These are phyloP conservation scores for Hypoxylon sp. DNA, from an alignment of 2,329 filamentous ascomycete genomes.

Conservation along the genomic window DNA sequence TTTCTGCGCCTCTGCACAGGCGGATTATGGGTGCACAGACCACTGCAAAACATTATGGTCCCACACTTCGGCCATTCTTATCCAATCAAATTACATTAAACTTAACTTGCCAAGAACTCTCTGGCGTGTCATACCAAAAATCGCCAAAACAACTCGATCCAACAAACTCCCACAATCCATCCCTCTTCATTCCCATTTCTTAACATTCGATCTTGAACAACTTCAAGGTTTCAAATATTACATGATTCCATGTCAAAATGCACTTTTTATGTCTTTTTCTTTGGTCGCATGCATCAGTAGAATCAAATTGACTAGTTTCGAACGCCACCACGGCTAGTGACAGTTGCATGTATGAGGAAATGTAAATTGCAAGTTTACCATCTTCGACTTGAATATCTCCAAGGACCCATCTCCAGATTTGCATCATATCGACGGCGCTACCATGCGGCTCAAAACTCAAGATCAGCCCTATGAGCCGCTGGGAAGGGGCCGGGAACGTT, in stretches of 20 bases:
- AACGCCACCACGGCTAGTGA: constrained; percentile 4
- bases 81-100: constrained; percentile 43
- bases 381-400: constrained; percentile 43
- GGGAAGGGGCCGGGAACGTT: constrained; percentile 34
- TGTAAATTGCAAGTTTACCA: constrained; percentile 31
- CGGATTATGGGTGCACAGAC: constrained; percentile 38
- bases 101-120: constrained; percentile 25
- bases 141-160: constrained; percentile 44
- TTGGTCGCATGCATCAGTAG: constrained; percentile 36
- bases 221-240: constrained; percentile 16
- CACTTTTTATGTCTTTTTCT: constrained; percentile 8
- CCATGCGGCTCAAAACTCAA: constrained; percentile 49
- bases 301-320: constrained; percentile 40
- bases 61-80: constrained; percentile 4
- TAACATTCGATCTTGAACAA: constrained; percentile 41
- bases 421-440: constrained; percentile 49
- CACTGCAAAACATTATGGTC: constrained; percentile 36
- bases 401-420: constrained; percentile 42
- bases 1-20: constrained; percentile 28
- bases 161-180: constrained; percentile 35
- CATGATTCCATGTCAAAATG: constrained; percentile 11
- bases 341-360: constrained; percentile 18
- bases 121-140: constrained; percentile 41
- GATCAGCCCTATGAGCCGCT: constrained; percentile 47
- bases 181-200: constrained; percentile 38